Evolutionary conservation across 1,284 basidiomycete genomes (phyloP), one percentile per base, ranked within the genome.

Genomic region (Hemileia vastatrix): DNA sequence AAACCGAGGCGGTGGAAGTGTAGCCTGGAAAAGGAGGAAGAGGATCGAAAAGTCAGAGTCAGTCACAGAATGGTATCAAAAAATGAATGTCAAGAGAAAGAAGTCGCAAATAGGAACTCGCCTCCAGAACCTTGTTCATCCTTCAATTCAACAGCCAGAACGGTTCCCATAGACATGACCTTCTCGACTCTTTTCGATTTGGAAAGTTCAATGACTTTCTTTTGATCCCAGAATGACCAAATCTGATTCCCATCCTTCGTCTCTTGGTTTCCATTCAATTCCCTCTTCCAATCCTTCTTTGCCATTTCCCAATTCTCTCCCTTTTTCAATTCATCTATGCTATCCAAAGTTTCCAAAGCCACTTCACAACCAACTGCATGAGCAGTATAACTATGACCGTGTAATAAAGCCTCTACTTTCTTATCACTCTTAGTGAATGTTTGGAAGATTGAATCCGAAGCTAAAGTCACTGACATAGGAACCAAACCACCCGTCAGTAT

Each of bases 311-410:
- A 93, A 2, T 75, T 72, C 11, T 72, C 19, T 86, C 72, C 63
- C 78, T 78, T 18, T 82, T 82, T 66, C 66, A 77, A 68, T 31
- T 68, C 54, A 32, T 76, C 73, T 24, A 94, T 78, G 64, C 87
- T 78, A n/a, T 82, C 77, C 49, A 97, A 79, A 8, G 91, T 84
- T 75, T 86, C 84, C 67, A 86, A 84, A 0, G 94, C 93, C 1
- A 96, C 89, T 57, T 88, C 85, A 75, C 94, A 97, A 0, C 92
- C 94, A 43, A 94, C 80, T 0, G 91, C 83, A 72, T 94, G 88
- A 3, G 91, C 91, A 0, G 89, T 92, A 76, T 98, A 98, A 64
- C 87, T 90, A 76, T 98, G 94, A 0, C 94, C 94, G 67, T 98
- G 94, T 3, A 97, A 78, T 5, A 98, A 78, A 9, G 94, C 92